These are phyloP conservation scores for Aureobasidium sp. DNA, from an alignment of 2,329 filamentous ascomycete genomes.

Conservation along the genomic window DNA sequence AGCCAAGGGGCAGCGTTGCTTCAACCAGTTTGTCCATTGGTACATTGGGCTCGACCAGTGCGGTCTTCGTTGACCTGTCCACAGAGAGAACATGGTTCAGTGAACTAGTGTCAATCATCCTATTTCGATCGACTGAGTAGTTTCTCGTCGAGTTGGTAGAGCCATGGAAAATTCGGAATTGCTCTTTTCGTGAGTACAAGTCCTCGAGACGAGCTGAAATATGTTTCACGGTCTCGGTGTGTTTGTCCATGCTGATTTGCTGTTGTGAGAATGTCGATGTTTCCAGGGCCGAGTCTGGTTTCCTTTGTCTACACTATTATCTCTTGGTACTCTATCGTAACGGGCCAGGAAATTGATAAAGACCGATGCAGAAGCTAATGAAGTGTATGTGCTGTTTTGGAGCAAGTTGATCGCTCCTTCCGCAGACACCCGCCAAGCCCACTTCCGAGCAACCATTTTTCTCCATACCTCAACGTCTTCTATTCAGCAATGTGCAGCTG, in stretches of 20 bases:
- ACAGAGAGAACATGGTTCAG: conserved; percentile 58
- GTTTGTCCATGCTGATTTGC: conserved; percentile 28
- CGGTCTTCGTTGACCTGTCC: conserved; percentile 47
- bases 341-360: no score
- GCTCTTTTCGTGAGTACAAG: conserved; percentile 46
- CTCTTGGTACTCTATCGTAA: no score
- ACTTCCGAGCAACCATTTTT: not conserved
- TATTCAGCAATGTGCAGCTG: not conserved
- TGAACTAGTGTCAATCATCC: conserved; percentile 57
- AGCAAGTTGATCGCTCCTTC: not conserved
- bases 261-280: not conserved
- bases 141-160: conserved; percentile 68
- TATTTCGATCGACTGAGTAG: conserved; percentile 20
- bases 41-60: conserved; percentile 63
- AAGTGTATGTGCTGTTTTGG: not conserved
- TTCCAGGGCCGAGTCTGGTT: not conserved
- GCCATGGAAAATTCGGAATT: conserved; percentile 69
- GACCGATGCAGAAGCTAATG: not conserved
- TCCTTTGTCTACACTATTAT: not conserved
- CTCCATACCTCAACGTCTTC: not conserved
- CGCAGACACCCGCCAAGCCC: not conserved
- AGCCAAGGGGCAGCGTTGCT: conserved; percentile 47
- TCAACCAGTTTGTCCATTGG: conserved; percentile 58
- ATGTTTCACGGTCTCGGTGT: conserved; percentile 38
- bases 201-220: conserved; percentile 41